Evolutionary conservation across 306 rosid genomes (phyloP), one percentile per base, ranked within the genome.

Genomic region (Prunus padus): DNA sequence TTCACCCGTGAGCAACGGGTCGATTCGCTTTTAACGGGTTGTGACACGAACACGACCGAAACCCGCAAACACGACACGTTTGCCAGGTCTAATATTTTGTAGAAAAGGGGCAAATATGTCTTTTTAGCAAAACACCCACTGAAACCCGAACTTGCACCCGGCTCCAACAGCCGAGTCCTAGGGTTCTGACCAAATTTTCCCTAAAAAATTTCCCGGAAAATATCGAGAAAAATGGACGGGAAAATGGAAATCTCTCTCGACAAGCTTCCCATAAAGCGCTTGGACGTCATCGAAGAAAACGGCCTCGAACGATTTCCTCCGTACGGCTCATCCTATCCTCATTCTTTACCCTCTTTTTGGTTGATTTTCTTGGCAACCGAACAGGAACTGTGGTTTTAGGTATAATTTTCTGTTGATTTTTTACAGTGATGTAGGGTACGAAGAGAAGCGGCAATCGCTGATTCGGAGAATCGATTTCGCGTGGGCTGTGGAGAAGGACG

Each of bases 401-500:
- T 25, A 33, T 9, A 19, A 33, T 26, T 33, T 1, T 64, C 7
- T 64, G 3, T 60, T 30, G 49, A 2, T 44, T 40, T 18, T 69
- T 23, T 74, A 79, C 84, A 93, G 95, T 46, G 96, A 90, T 82
- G 87, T 87, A 54, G 96, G 88, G 63, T 85, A 95, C 37, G 96
- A 92, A 55, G 97, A 95, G 85, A 90, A 86, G 82, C 88, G 97
- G 75, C 79, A 85, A 30, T 82, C 93, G 0, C 78, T 90, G 67
- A 92, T 92, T 57, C 88, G 95, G 83, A 79, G 92, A 81, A 86
- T 95, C 31, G 97, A 90, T 75, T 95, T 95, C 55, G 97, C 97
- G 11, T 92, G 96, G 98, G 97, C 96, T 10, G 61, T 92, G 76
- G 98, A 89, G 88, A 89, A 87, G 82, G 96, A 91, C 28, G 89